Base-by-base conservation (phyloP, 2,329 filamentous ascomycete species). In the Xylariaceae sp. region DNA sequence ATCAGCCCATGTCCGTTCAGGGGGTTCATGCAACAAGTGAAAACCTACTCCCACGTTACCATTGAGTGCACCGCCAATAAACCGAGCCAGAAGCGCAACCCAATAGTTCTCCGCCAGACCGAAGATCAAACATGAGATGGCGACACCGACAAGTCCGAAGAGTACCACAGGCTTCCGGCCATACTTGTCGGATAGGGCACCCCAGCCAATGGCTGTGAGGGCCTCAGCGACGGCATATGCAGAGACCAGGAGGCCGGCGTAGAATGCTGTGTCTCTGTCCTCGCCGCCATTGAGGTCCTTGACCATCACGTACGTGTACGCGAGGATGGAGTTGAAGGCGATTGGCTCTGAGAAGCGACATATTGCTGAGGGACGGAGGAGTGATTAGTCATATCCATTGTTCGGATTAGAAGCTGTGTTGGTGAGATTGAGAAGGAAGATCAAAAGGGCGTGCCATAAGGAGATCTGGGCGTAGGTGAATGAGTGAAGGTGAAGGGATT, bases 181-280 rank as follows among this genome's bases (percentile, higher is more conserved):
- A 57, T 73, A 72, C 10, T 72, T 71, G 59, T 78, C 76, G 23
- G 75, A 77, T 4, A 78, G 66, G 1, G 69, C 67, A 23, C 76
- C 76, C 76, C 76, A 78, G 53, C 74, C 69, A 64, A 77, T 73
- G 18, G 74, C 74, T 1, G 76, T 77, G 45, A 76, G 59, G 15
- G 75, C 74, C 64, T 78, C 76, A 49, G 76, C 76, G 30, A 77
- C 72, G 45, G 76, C 75, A 55, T 77, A 78, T 11, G 76, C 76
- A 9, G 75, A 77, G 18, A 78, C 73, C 7, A 78, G 70, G 8
- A 84, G 76, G 9, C 80, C 80, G 18, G 77, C 71, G 70, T 78
- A 79, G 72, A 84, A 83, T 30, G 74, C 70, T 13, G 77, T 74
- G 39, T 77, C 67, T 52, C 66, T 70, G 13, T 71, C 69, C n/a